These are phyloP conservation scores for Colletotrichum kahawae DNA, from an alignment of 2,329 filamentous ascomycete species.

Conservation along the genomic window DNA sequence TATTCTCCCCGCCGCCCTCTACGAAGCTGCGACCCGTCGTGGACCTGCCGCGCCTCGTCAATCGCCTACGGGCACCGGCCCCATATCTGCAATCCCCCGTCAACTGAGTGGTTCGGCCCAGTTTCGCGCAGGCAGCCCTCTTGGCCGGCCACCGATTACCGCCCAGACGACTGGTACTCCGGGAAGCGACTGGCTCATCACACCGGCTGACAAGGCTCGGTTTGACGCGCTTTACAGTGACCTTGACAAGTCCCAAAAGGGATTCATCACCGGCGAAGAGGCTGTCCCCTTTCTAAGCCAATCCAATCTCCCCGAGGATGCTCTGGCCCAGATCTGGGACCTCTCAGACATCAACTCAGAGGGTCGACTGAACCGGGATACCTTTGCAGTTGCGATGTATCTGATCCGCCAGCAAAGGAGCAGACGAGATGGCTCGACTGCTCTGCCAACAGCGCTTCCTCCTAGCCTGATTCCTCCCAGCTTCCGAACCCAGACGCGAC, in stretches of 20 bases:
- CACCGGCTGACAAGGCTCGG: conserved; percentile 80
- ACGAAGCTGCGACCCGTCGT: conserved; percentile 85
- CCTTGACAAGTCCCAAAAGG: conserved; percentile 80
- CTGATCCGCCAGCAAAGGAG: conserved; percentile 89
- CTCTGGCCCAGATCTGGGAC: conserved; percentile 95
- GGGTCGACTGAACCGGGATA: conserved; percentile 83
- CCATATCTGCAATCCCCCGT: conserved; percentile 75
- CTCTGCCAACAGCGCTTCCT: conserved; percentile 79
- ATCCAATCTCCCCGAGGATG: conserved; percentile 86
- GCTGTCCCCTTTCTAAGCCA: conserved; percentile 94
- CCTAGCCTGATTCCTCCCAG: conserved; percentile 84
- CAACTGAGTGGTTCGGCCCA: conserved; percentile 78
- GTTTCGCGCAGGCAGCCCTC: conserved; percentile 65
- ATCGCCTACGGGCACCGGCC: conserved; percentile 55
- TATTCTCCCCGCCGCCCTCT: conserved; percentile 82
- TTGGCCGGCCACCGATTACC: conserved; percentile 55
- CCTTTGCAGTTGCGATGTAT: conserved; percentile 98
- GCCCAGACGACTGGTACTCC: conserved; percentile 44
- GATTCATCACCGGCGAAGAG: conserved; percentile 91
- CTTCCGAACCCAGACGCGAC: conserved; percentile 69
- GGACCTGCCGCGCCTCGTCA: conserved; percentile 47
- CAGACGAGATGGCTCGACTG: conserved; percentile 63
- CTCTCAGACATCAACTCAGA: conserved; percentile 92
- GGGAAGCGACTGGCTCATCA: conserved; percentile 77
- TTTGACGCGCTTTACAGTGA: conserved; percentile 88